Evolutionary conservation across 345 rosid genomes (phyloP).

Genomic region (Trapa incisa): DNA sequence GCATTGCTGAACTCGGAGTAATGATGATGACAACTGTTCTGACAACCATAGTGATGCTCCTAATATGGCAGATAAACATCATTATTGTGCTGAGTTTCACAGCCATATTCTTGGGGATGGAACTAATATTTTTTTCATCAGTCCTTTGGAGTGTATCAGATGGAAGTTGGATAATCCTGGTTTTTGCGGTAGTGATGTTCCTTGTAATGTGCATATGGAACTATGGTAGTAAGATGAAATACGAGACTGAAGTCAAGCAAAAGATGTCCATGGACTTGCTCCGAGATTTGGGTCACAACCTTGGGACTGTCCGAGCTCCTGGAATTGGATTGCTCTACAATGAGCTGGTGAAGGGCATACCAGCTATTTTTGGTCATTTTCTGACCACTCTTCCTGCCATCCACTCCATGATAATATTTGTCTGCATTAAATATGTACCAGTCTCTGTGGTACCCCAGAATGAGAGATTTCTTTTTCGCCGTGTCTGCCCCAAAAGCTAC

Average conservation of each 20-base stretch:
- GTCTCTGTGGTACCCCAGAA: slow-evolving; percentile 90
- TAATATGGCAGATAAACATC: slow-evolving; percentile 96
- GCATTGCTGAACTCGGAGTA: slow-evolving; percentile 93
- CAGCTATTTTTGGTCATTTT: slow-evolving; percentile 96
- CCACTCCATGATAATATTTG: slow-evolving; percentile 95
- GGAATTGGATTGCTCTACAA: slow-evolving; percentile 94
- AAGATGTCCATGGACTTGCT: slow-evolving; percentile 87
- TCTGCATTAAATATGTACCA: slow-evolving; percentile 88
- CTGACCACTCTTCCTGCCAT: slow-evolving; percentile 93
- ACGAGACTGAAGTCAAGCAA: slow-evolving; percentile 93
- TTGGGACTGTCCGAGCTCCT: slow-evolving; percentile 96
- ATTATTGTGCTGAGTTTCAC: slow-evolving; percentile 53
- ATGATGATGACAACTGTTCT: slow-evolving; percentile 97
- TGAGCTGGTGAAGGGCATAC: slow-evolving; percentile 87
- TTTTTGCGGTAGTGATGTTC: slow-evolving; percentile 77
- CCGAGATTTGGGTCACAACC: slow-evolving; percentile 84
- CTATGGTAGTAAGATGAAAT: slow-evolving; percentile 93
- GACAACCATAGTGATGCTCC: slow-evolving; percentile 94
- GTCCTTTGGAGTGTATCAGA: slow-evolving; percentile 64
- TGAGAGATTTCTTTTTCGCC: slow-evolving; percentile 93
- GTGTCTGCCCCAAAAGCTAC: slow-evolving; percentile 77
- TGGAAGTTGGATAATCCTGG: slow-evolving; percentile 96
- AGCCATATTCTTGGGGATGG: slow-evolving; percentile 69
- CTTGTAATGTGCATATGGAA: slow-evolving; percentile 86
- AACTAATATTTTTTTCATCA: slow-evolving; percentile 74